These are phyloP conservation scores for Aspergillus brunneoviolaceus DNA, from an alignment of 2,329 filamentous ascomycete genomes.

Conservation along the genomic window DNA sequence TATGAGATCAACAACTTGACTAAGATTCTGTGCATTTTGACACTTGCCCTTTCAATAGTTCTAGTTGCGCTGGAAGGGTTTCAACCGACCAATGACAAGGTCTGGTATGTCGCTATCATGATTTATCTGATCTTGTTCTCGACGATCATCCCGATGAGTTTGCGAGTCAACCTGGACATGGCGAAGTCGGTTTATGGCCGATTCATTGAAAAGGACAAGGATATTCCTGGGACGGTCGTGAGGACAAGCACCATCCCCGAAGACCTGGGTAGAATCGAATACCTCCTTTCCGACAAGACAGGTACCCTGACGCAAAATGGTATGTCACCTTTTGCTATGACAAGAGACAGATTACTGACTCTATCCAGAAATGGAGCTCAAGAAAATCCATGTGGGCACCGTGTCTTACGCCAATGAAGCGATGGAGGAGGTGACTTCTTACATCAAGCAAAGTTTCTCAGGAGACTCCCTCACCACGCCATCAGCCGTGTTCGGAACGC, in stretches of 20 bases:
- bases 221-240: slow-evolving; percentile 88
- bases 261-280: slow-evolving; percentile 92
- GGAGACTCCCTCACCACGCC: slow-evolving; percentile 65
- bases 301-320: slow-evolving; percentile 94
- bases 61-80: slow-evolving; percentile 87
- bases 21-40: slow-evolving; percentile 90
- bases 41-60: slow-evolving; percentile 78
- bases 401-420: slow-evolving; percentile 98
- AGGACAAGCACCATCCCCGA: slow-evolving; percentile 97
- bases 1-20: slow-evolving; percentile 96
- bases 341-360: slow-evolving; percentile 1
- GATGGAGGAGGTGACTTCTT: slow-evolving; percentile 92
- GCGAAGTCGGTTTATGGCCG: slow-evolving; percentile 95
- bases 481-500: slow-evolving; percentile 66
- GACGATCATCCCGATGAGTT: slow-evolving; percentile 96
- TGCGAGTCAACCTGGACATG: slow-evolving; percentile 95
- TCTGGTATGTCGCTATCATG: slow-evolving; percentile 96
- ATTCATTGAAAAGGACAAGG: slow-evolving; percentile 89
- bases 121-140: slow-evolving; percentile 97
- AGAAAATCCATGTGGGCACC: slow-evolving; percentile 96
- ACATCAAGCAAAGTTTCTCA: slow-evolving; percentile 81
- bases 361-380: slow-evolving; percentile 85
- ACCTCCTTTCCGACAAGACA: slow-evolving; percentile 94
- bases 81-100: slow-evolving; percentile 51
- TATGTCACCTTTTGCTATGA: slow-evolving; percentile 30